Evolutionary conservation across 768 basidiomycete species (phyloP).

Genomic region (Solioccasus polychromus): DNA sequence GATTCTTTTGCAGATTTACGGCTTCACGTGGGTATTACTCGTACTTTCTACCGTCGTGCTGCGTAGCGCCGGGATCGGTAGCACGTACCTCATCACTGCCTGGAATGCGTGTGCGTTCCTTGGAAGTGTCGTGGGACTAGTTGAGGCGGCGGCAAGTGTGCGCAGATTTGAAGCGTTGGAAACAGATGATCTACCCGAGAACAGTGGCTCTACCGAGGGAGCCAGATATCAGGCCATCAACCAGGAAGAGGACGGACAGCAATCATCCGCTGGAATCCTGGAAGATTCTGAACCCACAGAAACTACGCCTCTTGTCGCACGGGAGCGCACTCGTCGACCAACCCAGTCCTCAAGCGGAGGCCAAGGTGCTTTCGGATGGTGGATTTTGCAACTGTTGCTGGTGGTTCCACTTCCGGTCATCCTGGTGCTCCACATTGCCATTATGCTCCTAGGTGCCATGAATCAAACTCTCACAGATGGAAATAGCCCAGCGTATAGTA

Average conservation of each 20-base stretch:
- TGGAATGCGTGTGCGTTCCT: conserved; percentile 50
- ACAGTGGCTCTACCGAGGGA: conserved; percentile 11
- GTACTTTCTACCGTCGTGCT: conserved; percentile 47
- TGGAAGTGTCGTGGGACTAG: conserved; percentile 36
- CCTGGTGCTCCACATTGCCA: conserved; percentile 48
- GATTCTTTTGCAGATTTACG: conserved; percentile 51
- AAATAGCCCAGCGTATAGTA: conserved; percentile 46
- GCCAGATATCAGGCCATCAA: conserved; percentile 26
- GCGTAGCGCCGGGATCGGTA: conserved; percentile 42
- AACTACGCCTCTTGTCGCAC: conserved; percentile 52
- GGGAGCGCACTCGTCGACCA: conserved; percentile 19
- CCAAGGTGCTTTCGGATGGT: conserved; percentile 39
- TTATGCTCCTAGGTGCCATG: conserved; percentile 46
- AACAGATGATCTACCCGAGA: conserved; percentile 4
- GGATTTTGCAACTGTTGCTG: conserved; percentile 59
- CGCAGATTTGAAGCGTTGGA: conserved; percentile 10
- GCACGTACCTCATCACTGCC: conserved; percentile 54
- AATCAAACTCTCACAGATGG: conserved; percentile 66
- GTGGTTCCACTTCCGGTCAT: conserved; percentile 53
- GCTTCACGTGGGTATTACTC: conserved; percentile 58
- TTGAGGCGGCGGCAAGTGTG: conserved; percentile 33
- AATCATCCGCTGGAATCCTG: conserved; percentile 19
- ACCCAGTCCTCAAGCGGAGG: conserved; percentile 6
- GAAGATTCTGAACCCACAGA: conserved; percentile 49
- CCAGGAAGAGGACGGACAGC: conserved; percentile 13